A percentile compares a stretch with the other conserved stretches of the same genome.
phyloP scores from a whole-genome alignment of 176 grass and related monocot genomes.

The Stipa capillata region DNA sequence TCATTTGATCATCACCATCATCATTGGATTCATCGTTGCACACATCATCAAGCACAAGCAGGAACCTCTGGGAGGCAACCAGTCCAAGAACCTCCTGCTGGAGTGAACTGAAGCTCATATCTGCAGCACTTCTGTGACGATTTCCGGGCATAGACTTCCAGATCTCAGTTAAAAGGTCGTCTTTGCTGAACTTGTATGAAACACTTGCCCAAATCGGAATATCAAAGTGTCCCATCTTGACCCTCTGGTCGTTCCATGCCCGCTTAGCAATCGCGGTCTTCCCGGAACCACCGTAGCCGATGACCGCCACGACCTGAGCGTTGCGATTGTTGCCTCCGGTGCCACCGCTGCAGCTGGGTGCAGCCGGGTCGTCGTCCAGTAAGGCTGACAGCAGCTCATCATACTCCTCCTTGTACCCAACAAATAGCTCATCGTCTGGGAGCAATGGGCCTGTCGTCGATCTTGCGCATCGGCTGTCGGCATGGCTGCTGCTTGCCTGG shows the following conservation, averaged over 20 bases:
- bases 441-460: neutral
- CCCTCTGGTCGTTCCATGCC: neutral
- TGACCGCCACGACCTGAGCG: neutral
- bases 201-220: neutral
- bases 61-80: neutral
- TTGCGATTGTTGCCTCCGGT: too few species aligned
- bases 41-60: neutral
- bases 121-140: neutral
- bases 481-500: neutral
- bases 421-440: neutral
- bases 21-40: neutral
- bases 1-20: neutral
- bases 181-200: neutral
- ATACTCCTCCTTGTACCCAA: neutral
- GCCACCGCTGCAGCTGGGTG: neutral
- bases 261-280: neutral
- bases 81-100: neutral
- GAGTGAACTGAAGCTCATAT: neutral
- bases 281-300: neutral
- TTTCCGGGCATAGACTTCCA: neutral
- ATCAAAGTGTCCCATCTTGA: neutral
- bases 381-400: neutral
- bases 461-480: neutral
- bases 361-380: neutral
- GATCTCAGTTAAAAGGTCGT: neutral